Percentiles rank a stretch among this genome's conserved stretches.
phyloP scores from a whole-genome alignment of 441 rosid species.

The Rhodomyrtus psidioides region DNA sequence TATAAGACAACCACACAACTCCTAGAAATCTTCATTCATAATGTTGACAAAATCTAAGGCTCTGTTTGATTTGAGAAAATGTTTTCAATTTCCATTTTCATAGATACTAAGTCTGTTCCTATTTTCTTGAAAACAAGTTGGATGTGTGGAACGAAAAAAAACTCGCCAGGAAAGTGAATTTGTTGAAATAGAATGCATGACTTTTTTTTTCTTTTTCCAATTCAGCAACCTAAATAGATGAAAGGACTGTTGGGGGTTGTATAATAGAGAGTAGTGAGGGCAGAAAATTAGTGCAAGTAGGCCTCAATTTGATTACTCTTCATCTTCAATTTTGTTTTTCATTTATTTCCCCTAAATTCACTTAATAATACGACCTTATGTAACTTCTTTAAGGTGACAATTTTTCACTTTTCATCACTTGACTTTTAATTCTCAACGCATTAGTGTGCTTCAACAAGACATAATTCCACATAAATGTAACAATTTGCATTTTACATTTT shows the following conservation, averaged over 20 bases:
- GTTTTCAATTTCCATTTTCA: not conserved
- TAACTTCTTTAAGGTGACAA: not conserved
- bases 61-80: not conserved
- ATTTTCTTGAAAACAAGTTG: not conserved
- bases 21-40: not conserved
- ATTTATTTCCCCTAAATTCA: not conserved
- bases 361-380: not conserved
- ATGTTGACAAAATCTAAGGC: not conserved
- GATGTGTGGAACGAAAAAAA: not conserved
- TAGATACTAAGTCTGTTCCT: not conserved
- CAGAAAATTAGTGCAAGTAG: not conserved
- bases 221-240: not conserved
- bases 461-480: not conserved
- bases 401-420: not conserved
- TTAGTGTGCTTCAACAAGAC: not conserved
- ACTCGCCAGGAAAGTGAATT: not conserved
- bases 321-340: not conserved
- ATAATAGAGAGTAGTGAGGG: not conserved
- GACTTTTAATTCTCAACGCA: not conserved
- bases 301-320: not conserved
- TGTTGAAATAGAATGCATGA: not conserved
- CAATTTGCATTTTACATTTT: not conserved
- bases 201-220: not conserved
- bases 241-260: not conserved
- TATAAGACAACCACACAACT: not conserved